Percentiles rank a stretch among this genome's conserved stretches.
Evolutionary conservation across 208 protist genomes (phyloP).

Genomic region (Vickermania ingenoplastis): DNA sequence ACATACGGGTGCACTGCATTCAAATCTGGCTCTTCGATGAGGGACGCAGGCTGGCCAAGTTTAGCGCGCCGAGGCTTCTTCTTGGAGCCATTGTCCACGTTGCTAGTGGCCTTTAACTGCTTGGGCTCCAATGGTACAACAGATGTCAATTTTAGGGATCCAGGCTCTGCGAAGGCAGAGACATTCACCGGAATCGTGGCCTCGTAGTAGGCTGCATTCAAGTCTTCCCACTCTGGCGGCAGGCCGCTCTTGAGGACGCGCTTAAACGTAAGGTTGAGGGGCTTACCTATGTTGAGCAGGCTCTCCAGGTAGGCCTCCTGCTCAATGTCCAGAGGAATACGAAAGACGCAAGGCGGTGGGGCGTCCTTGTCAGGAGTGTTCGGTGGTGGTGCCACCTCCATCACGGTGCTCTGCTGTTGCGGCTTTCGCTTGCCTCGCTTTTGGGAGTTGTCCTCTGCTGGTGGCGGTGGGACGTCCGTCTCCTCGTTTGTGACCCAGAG

Average conservation of each 20-base stretch:
- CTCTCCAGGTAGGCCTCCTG: slow-evolving; percentile 39
- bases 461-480: slow-evolving; percentile 4
- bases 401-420: slow-evolving; percentile 1
- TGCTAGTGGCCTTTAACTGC: slow-evolving; percentile 23
- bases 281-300: slow-evolving; percentile 25
- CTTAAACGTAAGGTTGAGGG: slow-evolving; percentile 45
- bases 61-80: slow-evolving; percentile 19
- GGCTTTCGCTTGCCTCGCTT: slow-evolving; percentile 12
- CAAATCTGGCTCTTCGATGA: slow-evolving; percentile 46
- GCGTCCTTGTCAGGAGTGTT: slow-evolving; percentile 33
- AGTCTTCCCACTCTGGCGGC: slow-evolving; percentile 81
- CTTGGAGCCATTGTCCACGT: slow-evolving; percentile 19
- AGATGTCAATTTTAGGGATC: slow-evolving; percentile 29
- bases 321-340: slow-evolving; percentile 47
- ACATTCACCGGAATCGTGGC: slow-evolving; percentile 47
- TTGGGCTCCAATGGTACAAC: slow-evolving; percentile 26
- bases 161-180: slow-evolving; percentile 40
- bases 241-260: slow-evolving; percentile 49
- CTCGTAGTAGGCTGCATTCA: slow-evolving; percentile 59
- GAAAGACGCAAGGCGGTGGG: slow-evolving; percentile 56
- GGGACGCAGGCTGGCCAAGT: slow-evolving; percentile 30
- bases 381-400: slow-evolving; percentile 16
- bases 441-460: slow-evolving; percentile 13
- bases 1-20: slow-evolving; percentile 71
- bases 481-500: slow-evolving; percentile 20